Evolutionary conservation across 1,139 yeast species (phyloP).

Genomic region (Yamadazyma triangularis): DNA sequence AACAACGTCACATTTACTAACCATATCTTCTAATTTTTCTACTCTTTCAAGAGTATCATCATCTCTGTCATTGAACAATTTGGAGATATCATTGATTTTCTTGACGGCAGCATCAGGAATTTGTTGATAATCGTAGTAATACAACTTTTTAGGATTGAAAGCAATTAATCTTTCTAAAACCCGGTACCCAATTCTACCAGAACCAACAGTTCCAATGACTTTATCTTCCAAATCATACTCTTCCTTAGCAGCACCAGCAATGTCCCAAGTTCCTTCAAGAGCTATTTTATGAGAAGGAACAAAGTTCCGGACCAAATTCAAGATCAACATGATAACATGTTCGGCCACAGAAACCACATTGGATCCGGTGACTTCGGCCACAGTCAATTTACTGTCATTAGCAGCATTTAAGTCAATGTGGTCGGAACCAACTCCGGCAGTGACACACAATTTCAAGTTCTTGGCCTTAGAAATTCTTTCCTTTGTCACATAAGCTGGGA

Average conservation of each 20-base stretch:
- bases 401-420: constrained; percentile 76
- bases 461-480: constrained; percentile 68
- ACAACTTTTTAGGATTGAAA: constrained; percentile 68
- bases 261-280: constrained; percentile 62
- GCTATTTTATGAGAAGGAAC: constrained; percentile 76
- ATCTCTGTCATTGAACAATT: constrained; percentile 33
- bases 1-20: constrained; percentile 65
- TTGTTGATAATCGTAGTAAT: constrained; percentile 73
- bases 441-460: constrained; percentile 66
- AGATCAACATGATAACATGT: constrained; percentile 72
- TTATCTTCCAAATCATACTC: constrained; percentile 75
- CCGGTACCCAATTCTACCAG: constrained; percentile 79
- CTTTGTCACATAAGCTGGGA: constrained; percentile 70
- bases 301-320: constrained; percentile 69
- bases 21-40: constrained; percentile 61
- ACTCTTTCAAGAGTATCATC: constrained; percentile 51
- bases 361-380: constrained; percentile 78
- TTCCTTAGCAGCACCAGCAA: constrained; percentile 72
- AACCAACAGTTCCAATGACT: constrained; percentile 74
- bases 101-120: constrained; percentile 55
- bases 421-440: constrained; percentile 86
- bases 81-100: constrained; percentile 41
- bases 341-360: constrained; percentile 81
- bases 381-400: constrained; percentile 58
- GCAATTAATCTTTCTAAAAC: constrained; percentile 70